These are phyloP conservation scores for Tuber calosporum DNA, from an alignment of 495 filamentous ascomycete species.

Conservation along the genomic window DNA sequence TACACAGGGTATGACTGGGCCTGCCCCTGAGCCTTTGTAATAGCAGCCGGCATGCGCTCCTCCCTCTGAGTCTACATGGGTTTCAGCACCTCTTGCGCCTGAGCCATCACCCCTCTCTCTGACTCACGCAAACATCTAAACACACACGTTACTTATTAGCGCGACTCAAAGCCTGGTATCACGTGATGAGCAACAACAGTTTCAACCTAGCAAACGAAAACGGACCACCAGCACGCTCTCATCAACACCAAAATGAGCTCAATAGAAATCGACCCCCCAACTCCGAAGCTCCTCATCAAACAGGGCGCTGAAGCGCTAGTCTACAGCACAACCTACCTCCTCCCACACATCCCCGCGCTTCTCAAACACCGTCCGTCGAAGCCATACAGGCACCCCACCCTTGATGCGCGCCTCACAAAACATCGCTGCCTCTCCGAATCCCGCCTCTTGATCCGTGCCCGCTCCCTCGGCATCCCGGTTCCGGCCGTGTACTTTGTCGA, in stretches of 20 bases:
- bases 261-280: conserved; percentile 6
- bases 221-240: not conserved
- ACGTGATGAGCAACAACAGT: not conserved
- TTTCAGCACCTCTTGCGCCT: not conserved
- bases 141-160: not conserved
- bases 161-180: not conserved
- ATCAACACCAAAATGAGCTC: not conserved
- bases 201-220: not conserved
- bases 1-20: not conserved
- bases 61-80: not conserved
- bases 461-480: conserved; percentile 34
- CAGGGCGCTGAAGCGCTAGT: conserved; percentile 95
- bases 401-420: conserved; percentile 80
- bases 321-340: conserved; percentile 77
- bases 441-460: conserved; percentile 51
- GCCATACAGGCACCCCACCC: conserved; percentile 81
- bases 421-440: conserved; percentile 82
- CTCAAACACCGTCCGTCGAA: conserved; percentile 93
- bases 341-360: conserved; percentile 60
- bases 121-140: not conserved
- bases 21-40: not conserved
- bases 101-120: not conserved
- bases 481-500: conserved; percentile 43
- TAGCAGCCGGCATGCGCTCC: not conserved
- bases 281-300: conserved; percentile 53